phyloP scores from a whole-genome alignment of 257 asterid genomes.

The Lantana camara region DNA sequence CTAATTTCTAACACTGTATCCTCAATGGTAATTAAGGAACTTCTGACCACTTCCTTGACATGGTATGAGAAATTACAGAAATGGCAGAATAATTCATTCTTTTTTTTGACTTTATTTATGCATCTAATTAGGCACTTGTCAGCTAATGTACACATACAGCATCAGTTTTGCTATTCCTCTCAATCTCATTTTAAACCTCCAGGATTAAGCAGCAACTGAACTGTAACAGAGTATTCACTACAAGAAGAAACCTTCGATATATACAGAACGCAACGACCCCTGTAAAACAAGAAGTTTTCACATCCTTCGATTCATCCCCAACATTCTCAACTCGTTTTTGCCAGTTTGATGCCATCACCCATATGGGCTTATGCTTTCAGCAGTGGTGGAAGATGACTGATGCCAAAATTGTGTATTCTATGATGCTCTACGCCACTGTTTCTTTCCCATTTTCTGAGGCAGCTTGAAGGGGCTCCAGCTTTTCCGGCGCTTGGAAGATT shows the following conservation, averaged over 20 bases:
- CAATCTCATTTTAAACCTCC: conserved; percentile 30
- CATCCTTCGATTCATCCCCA: conserved; percentile 16
- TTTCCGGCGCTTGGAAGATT: conserved; percentile 85
- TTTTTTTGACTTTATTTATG: conserved; percentile 21
- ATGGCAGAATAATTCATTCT: neutral
- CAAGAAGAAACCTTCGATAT: conserved; percentile 31
- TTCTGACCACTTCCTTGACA: neutral
- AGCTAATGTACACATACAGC: conserved; percentile 46
- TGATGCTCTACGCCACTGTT: conserved; percentile 84
- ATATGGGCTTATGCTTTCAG: conserved; percentile 11
- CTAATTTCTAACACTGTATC: too few species aligned
- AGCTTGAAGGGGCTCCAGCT: conserved; percentile 99
- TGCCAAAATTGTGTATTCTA: conserved; percentile 31
- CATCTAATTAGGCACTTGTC: conserved; percentile 32
- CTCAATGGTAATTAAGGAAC: neutral
- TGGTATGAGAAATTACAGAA: neutral
- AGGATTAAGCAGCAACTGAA: conserved; percentile 28
- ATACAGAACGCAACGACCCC: conserved; percentile 48
- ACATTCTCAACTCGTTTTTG: conserved; percentile 20
- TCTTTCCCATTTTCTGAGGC: conserved; percentile 77
- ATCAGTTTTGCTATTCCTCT: conserved; percentile 35
- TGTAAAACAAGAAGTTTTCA: conserved; percentile 38
- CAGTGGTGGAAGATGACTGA: conserved; percentile 11
- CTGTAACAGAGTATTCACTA: conserved; percentile 21
- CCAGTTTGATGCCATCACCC: neutral